phyloP scores from a whole-genome alignment of 768 basidiomycete genomes.

The Agrocybe pediades region DNA sequence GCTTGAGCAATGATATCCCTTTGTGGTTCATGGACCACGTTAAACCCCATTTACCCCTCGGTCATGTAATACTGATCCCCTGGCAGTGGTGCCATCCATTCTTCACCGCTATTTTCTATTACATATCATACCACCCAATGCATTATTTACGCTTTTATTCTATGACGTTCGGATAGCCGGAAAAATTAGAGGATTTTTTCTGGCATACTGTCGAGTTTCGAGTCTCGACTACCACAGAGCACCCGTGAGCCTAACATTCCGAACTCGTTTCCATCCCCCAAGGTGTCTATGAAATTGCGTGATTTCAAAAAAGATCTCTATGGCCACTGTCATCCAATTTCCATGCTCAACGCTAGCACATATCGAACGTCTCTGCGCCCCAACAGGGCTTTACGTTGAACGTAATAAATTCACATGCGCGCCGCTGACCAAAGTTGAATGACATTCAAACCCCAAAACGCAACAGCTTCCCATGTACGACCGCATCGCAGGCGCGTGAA shows the following conservation, averaged over 20 bases:
- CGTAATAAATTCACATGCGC: neutral
- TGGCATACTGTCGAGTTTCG: neutral
- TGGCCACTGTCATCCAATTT: too few relatives aligned
- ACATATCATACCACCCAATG: constrained; percentile 6
- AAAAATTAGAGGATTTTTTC: constrained; percentile 10
- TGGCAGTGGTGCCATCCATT: neutral
- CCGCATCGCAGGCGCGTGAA: neutral
- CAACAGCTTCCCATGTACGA: neutral
- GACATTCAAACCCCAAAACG: neutral
- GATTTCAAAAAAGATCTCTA: too few relatives aligned
- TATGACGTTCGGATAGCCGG: constrained; percentile 8
- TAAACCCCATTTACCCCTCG: neutral
- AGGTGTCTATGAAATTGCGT: too few relatives aligned
- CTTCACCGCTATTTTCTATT: neutral
- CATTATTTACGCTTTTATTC: constrained; percentile 15
- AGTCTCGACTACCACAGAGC: neutral
- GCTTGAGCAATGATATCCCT: constrained; percentile 30
- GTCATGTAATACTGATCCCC: neutral
- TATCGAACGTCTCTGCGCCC: too few relatives aligned
- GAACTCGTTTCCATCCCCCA: too few relatives aligned
- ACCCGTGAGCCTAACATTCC: too few relatives aligned
- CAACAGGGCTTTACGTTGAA: too few relatives aligned
- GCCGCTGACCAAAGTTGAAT: constrained; percentile 1
- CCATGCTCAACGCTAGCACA: too few relatives aligned
- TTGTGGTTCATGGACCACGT: neutral